A percentile compares a stretch with the other conserved stretches of the same genome.
Evolutionary conservation across 768 basidiomycete species (phyloP).

Genomic region (Tephrocybe sp.): DNA sequence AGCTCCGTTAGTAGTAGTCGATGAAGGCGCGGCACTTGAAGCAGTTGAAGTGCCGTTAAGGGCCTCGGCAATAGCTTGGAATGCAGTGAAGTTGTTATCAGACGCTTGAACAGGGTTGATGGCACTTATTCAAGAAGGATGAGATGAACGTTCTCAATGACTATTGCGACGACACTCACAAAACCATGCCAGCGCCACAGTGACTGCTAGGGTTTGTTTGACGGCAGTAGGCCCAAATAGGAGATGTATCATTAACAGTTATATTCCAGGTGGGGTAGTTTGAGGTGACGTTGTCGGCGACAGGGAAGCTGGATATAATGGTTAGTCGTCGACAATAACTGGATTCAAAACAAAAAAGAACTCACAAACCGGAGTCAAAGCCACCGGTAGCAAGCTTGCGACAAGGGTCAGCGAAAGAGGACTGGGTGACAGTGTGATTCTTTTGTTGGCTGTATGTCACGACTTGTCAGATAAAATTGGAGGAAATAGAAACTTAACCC

Average conservation of each 20-base stretch:
- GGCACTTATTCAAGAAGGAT: constrained; percentile 30
- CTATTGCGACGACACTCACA: constrained; percentile 30
- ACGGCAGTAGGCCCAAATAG: constrained; percentile 56
- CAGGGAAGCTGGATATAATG: constrained; percentile 31
- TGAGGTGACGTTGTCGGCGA: constrained; percentile 38
- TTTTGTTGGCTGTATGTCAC: constrained; percentile 49
- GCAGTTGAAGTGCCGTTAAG: constrained; percentile 51
- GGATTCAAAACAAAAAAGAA: constrained; percentile 2
- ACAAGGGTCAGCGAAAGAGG: constrained; percentile 62
- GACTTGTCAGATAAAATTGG: not conserved
- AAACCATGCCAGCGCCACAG: constrained; percentile 57
- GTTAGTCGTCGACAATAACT: not conserved
- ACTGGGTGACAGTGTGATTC: constrained; percentile 70
- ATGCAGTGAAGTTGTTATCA: constrained; percentile 53
- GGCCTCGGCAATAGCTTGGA: constrained; percentile 52
- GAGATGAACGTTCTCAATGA: not conserved
- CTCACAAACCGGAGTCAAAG: constrained; percentile 62
- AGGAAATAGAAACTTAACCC: constrained; percentile 18
- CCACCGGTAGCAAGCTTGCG: constrained; percentile 41
- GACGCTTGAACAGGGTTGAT: constrained; percentile 57
- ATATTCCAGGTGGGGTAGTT: constrained; percentile 55
- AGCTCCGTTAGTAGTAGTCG: constrained; percentile 28
- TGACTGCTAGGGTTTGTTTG: constrained; percentile 39
- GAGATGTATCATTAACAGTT: constrained; percentile 57
- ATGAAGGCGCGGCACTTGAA: constrained; percentile 26